A percentile compares a stretch with the other conserved stretches of the same genome.
Evolutionary conservation across 495 filamentous ascomycete genomes (phyloP).

Genomic region (Tuber borchii): DNA sequence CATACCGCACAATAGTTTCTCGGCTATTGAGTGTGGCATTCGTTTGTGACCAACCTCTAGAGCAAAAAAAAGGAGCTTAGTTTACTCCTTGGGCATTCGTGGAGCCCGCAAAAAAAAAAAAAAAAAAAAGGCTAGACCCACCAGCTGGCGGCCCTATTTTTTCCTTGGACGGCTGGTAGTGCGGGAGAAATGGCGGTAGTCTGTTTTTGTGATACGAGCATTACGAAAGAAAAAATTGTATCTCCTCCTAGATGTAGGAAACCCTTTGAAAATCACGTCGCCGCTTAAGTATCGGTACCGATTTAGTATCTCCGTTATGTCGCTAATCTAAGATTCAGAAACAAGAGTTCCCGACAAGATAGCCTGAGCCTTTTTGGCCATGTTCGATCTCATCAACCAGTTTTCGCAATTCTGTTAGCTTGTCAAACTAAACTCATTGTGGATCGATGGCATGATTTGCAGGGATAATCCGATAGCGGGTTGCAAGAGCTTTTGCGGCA

Average conservation of each 20-base stretch:
- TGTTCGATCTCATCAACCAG: too few relatives aligned
- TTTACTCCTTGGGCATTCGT: not conserved
- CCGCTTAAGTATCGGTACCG: not conserved
- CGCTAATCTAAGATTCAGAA: too few relatives aligned
- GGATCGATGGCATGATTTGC: too few relatives aligned
- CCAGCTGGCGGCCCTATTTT: not conserved
- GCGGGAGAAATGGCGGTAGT: not conserved
- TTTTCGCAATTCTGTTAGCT: too few relatives aligned
- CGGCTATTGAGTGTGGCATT: not conserved
- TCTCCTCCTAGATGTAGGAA: not conserved
- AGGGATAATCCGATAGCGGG: too few relatives aligned
- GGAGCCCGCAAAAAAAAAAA: not conserved
- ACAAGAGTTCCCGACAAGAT: too few relatives aligned
- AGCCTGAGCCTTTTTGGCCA: too few relatives aligned
- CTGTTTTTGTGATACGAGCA: not conserved
- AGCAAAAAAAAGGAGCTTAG: not conserved
- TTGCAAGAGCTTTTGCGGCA: too few relatives aligned
- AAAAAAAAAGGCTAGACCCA: not conserved
- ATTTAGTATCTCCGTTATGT: too few relatives aligned
- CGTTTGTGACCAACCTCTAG: not conserved
- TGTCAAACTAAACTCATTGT: too few relatives aligned
- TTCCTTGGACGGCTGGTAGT: not conserved
- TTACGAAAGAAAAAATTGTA: conserved; percentile 7
- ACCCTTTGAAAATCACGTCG: not conserved
- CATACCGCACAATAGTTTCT: not conserved